Evolutionary conservation across 192 early-diverging fungal genomes (phyloP).

Genomic region (Coemansia sp.): DNA sequence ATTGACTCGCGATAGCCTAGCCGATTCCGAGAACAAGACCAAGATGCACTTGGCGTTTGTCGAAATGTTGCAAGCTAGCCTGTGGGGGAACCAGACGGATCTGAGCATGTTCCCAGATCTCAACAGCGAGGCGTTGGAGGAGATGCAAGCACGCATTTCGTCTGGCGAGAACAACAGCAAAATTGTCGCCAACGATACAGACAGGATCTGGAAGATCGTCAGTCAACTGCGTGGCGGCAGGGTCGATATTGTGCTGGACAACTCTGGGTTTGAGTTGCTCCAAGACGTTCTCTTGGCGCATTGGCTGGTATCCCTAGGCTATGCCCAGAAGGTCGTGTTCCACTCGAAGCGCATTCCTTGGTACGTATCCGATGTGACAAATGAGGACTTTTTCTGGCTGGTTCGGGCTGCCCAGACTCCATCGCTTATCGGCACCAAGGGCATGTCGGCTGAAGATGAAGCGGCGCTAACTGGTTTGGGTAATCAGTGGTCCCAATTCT

Average conservation of each 20-base stretch:
- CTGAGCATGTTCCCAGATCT: conserved; percentile 78
- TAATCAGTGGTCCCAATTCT: conserved; percentile 66
- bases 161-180: conserved; percentile 53
- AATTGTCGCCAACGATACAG: conserved; percentile 77
- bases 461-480: conserved; percentile 59
- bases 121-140: conserved; percentile 66
- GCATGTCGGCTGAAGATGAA: conserved; percentile 29
- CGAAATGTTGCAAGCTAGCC: conserved; percentile 72
- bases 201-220: conserved; percentile 63
- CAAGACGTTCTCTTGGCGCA: conserved; percentile 88
- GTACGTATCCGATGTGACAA: conserved; percentile 96
- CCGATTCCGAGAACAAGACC: conserved; percentile 10
- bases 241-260: conserved; percentile 89
- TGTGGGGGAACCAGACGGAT: conserved; percentile 94
- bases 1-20: conserved; percentile 29
- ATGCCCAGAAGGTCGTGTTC: conserved; percentile 72
- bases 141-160: conserved; percentile 63
- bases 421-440: conserved; percentile 22
- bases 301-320: conserved; percentile 70
- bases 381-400: conserved; percentile 77
- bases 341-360: conserved; percentile 91
- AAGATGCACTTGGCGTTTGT: conserved; percentile 59
- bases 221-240: conserved; percentile 59
- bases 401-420: conserved; percentile 29
- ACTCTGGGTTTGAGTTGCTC: conserved; percentile 92